Evolutionary conservation across 2,329 filamentous ascomycete species (phyloP), one percentile per base, ranked within the genome.

Genomic region (Aspergillus unguis): DNA sequence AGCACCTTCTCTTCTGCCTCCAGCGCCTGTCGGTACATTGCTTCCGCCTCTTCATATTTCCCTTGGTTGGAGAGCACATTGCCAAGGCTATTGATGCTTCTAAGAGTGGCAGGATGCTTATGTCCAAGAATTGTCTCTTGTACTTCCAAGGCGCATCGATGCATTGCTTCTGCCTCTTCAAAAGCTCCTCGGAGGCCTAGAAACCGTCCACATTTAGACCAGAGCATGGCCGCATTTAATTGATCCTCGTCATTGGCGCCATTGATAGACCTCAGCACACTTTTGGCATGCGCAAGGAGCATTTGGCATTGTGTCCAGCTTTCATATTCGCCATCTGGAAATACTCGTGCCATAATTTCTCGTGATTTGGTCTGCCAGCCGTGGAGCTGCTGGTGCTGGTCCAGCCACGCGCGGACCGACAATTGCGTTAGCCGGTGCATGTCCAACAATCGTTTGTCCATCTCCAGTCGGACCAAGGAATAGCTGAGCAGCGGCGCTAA

Each of bases 341-440:
- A 44, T 23, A 44, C 42, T 9, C 25, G 23, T 7, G 42, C 42
- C 23, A 44, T 27, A 23, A 44, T 44, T 28, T 5, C 42, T 31
- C 25, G 25, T 28, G 42, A 44, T 44, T 44, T 44, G 23, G 25
- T 23, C 23, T 27, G 23, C 65, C 64, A 67, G 23, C 29, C 29
- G 11, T 61, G 53, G 2, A 62, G 53, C 57, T 69, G 56, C 5
- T 63, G 29, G 2, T 53, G 4, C 28, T 17, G 17, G 17, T 46
- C 44, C 31, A 68, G 56, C 62, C 65, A 69, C 27, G 46, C 53
- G 46, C 58, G 47, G 41, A 58, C 64, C 6, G 63, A 57, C n/a
- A 64, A 44, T 48, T 66, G 62, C n/a, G 65, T 60, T 1, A 67
- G 58, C 1, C 49, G 43, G 54, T 66, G 61, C 59, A 66, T 65